These are phyloP conservation scores for Pichia sp. DNA, from an alignment of 1,139 yeast species.

Conservation along the genomic window DNA sequence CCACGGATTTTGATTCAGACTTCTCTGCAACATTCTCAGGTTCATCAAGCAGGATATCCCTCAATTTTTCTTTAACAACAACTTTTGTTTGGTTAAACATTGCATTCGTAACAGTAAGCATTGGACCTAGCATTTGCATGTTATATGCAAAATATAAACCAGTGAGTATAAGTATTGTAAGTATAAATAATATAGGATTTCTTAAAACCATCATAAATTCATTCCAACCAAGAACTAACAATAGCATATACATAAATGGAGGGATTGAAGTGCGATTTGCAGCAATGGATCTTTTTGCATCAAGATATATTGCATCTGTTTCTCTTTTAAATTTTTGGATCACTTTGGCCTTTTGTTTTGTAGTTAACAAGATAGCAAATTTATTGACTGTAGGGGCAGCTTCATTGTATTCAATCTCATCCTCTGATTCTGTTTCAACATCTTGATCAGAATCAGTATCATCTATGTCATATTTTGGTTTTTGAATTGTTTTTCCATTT, in stretches of 20 bases:
- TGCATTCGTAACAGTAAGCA: slow-evolving; percentile 52
- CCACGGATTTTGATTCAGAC: background rate
- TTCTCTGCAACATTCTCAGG: slow-evolving; percentile 6
- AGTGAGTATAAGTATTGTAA: slow-evolving; percentile 51
- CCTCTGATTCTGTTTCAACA: slow-evolving; percentile 29
- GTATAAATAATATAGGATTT: slow-evolving; percentile 71
- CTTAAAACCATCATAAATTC: slow-evolving; percentile 85
- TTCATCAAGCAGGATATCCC: slow-evolving; percentile 38
- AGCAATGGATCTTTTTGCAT: slow-evolving; percentile 72
- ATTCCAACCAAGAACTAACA: slow-evolving; percentile 87
- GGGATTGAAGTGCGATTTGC: slow-evolving; percentile 76
- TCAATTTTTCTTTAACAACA: slow-evolving; percentile 54
- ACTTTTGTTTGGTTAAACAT: slow-evolving; percentile 51
- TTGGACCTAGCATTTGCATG: slow-evolving; percentile 72
- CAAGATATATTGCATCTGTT: slow-evolving; percentile 75
- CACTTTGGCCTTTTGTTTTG: slow-evolving; percentile 53
- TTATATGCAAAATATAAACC: slow-evolving; percentile 63
- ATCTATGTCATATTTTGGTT: slow-evolving; percentile 48
- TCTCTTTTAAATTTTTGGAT: slow-evolving; percentile 62
- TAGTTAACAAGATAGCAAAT: slow-evolving; percentile 56
- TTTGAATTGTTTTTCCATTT: slow-evolving; percentile 44
- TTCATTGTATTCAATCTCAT: slow-evolving; percentile 21
- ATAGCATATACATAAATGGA: slow-evolving; percentile 64
- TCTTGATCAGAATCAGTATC: slow-evolving; percentile 40
- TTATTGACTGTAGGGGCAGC: slow-evolving; percentile 23